phyloP scores from a whole-genome alignment of 1,284 basidiomycete genomes.

The Trichosporon sp. region DNA sequence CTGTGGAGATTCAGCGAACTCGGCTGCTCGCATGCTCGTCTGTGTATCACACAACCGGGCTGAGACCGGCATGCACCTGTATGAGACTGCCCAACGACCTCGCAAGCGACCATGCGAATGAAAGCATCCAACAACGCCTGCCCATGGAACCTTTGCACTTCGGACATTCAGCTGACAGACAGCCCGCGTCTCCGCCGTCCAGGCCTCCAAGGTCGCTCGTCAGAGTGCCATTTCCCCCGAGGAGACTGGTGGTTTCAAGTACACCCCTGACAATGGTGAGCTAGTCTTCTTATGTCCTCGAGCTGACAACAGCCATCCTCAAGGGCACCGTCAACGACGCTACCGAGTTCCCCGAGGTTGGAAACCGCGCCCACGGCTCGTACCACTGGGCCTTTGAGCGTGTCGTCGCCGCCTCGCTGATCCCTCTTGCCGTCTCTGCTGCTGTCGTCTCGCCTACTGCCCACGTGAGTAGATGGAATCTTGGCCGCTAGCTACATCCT shows the following conservation, averaged over 20 bases:
- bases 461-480: conserved; percentile 51
- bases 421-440: conserved; percentile 79
- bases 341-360: conserved; percentile 72
- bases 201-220: conserved; percentile 26
- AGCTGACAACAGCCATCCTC: conserved; percentile 65
- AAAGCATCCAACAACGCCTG: too few species aligned
- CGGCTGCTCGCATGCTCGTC: neutral
- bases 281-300: neutral
- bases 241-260: conserved; percentile 48
- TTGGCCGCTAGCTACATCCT: neutral
- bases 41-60: neutral
- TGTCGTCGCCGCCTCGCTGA: conserved; percentile 74
- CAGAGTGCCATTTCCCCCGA: conserved; percentile 28
- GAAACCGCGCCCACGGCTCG: conserved; percentile 73
- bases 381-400: conserved; percentile 99
- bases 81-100: too few species aligned
- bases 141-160: neutral
- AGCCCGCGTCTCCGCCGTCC: conserved; percentile 35
- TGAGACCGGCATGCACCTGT: neutral
- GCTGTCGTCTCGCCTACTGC: conserved; percentile 64
- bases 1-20: too few species aligned
- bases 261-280: conserved; percentile 36
- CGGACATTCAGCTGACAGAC: neutral
- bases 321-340: conserved; percentile 95
- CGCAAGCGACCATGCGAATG: too few species aligned